Evolutionary conservation across 345 rosid species (phyloP).

Genomic region (Corchorus olitorius): DNA sequence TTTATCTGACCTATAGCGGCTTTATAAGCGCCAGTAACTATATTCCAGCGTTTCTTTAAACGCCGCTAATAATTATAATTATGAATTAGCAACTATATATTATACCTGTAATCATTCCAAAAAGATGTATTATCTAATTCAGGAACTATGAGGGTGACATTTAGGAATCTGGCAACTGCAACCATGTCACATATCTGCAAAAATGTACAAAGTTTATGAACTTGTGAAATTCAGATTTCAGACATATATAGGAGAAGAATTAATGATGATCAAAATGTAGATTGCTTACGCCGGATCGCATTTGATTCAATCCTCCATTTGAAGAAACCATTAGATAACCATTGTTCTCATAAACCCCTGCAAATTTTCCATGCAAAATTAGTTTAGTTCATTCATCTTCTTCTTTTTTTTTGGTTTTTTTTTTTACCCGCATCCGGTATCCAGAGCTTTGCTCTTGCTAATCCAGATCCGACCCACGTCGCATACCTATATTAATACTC

Average conservation of each 20-base stretch:
- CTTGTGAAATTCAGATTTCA: background rate
- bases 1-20: no score
- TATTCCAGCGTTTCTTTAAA: no score
- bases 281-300: constrained; percentile 38
- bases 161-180: constrained; percentile 34
- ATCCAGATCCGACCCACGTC: no score
- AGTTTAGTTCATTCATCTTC: no score
- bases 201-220: background rate
- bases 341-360: constrained; percentile 34
- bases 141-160: constrained; percentile 39
- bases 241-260: background rate
- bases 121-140: constrained; percentile 40
- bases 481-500: no score
- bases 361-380: no score
- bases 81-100: no score
- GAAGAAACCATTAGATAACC: constrained; percentile 40
- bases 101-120: constrained; percentile 38
- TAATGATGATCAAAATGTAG: background rate
- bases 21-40: no score
- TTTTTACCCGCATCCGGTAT: no score
- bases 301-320: constrained; percentile 46
- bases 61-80: no score
- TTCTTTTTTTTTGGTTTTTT: no score
- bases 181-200: constrained; percentile 42
- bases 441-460: no score